Percentiles rank a stretch among this genome's conserved stretches.
These are phyloP conservation scores for Saccharomycopsis microspora DNA, from an alignment of 805 yeast genomes.

Conservation along the genomic window DNA sequence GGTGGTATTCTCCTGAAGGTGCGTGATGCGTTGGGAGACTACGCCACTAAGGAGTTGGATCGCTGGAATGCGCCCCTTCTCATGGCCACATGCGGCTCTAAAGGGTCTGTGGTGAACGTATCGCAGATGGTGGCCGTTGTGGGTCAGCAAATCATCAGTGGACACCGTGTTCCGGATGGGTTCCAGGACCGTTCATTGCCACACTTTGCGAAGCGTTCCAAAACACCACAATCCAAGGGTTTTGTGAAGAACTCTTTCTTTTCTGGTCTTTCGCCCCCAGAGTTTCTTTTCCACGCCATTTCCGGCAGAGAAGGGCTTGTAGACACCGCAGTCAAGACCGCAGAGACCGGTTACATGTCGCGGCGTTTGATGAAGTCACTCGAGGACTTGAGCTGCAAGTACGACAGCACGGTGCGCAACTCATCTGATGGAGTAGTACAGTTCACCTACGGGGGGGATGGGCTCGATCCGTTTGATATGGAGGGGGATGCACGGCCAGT, in stretches of 20 bases:
- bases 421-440: conserved; percentile 95
- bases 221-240: conserved; percentile 96
- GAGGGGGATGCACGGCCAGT: conserved; percentile 98
- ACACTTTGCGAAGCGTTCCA: conserved; percentile 90
- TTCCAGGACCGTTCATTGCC: conserved; percentile 98
- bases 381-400: conserved; percentile 89
- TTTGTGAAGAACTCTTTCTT: conserved; percentile 93
- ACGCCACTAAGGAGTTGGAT: conserved; percentile 86
- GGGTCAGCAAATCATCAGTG: conserved; percentile 97
- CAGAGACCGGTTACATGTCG: conserved; percentile 98
- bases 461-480: conserved; percentile 96
- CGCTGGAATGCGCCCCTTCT: conserved; percentile 89
- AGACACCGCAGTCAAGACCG: conserved; percentile 98
- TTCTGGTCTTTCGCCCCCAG: conserved; percentile 92
- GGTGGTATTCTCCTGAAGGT: conserved; percentile 94
- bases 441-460: conserved; percentile 97
- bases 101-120: conserved; percentile 94
- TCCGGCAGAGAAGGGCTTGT: conserved; percentile 99
- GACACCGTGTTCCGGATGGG: conserved; percentile 99
- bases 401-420: conserved; percentile 90
- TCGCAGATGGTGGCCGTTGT: conserved; percentile 99
- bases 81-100: conserved; percentile 99
- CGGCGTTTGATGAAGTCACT: conserved; percentile 95
- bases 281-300: conserved; percentile 94
- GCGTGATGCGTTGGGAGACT: conserved; percentile 98